These are phyloP conservation scores for Globisporangium cederbergense DNA, from an alignment of 352 stramenopile genomes.

Conservation along the genomic window DNA sequence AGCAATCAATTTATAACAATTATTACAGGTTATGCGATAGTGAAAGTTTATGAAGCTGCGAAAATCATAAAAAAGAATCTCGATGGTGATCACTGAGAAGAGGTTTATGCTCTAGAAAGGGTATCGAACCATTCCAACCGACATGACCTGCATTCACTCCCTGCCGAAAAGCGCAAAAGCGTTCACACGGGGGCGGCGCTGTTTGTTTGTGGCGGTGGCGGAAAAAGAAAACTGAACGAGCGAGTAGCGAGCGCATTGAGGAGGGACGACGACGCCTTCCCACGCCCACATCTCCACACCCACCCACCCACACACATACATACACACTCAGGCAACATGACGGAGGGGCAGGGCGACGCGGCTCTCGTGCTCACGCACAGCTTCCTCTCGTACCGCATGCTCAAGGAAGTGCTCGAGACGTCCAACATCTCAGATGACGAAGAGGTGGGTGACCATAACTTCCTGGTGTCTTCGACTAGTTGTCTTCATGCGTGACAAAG, in stretches of 20 bases:
- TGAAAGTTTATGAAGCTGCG: background rate
- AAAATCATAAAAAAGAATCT: background rate
- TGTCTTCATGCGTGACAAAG: too few species aligned
- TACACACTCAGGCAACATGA: background rate
- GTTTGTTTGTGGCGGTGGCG: background rate
- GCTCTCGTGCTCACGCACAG: slow-evolving; percentile 39
- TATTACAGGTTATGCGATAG: background rate
- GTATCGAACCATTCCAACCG: background rate
- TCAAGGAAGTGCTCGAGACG: slow-evolving; percentile 73
- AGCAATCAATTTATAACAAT: background rate
- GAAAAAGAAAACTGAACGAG: slow-evolving; percentile 11
- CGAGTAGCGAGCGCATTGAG: slow-evolving; percentile 6
- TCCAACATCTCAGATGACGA: slow-evolving; percentile 78
- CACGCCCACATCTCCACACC: background rate
- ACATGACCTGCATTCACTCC: slow-evolving; percentile 8
- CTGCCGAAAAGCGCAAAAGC: background rate
- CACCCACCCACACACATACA: background rate
- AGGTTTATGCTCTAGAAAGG: slow-evolving; percentile 1
- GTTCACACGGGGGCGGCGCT: background rate
- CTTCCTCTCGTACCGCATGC: slow-evolving; percentile 69
- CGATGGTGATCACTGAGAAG: background rate
- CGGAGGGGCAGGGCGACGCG: slow-evolving; percentile 5
- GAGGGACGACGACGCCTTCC: background rate
- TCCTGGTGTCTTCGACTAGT: too few species aligned
- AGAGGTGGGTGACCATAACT: slow-evolving; percentile 37